Conservation (phyloP, 2,329 filamentous ascomycete genomes). For the Claviceps capensis region DNA sequence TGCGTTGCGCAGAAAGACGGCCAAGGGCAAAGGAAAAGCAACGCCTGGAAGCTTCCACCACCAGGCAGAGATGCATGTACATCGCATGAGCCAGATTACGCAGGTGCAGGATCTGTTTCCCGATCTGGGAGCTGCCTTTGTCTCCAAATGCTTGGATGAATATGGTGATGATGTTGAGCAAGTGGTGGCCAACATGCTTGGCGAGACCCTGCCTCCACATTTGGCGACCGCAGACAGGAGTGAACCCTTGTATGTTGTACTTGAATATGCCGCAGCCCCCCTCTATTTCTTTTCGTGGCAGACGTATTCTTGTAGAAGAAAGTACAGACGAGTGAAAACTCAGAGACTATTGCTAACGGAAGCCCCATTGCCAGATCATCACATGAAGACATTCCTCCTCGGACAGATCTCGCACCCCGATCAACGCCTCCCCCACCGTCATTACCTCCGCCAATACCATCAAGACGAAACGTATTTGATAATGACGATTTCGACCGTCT, state of each 20-base stretch:
- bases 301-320: background rate
- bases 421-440: conserved; percentile 38
- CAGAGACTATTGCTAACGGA: conserved; percentile 8
- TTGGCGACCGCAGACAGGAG: conserved; percentile 49
- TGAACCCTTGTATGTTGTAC: conserved; percentile 42
- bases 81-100: conserved; percentile 71
- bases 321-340: background rate
- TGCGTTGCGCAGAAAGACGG: conserved; percentile 35
- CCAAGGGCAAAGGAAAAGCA: conserved; percentile 50
- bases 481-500: conserved; percentile 68
- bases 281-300: background rate
- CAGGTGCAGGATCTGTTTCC: conserved; percentile 93
- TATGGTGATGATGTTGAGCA: conserved; percentile 67
- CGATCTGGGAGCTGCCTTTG: conserved; percentile 68
- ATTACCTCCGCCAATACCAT: conserved; percentile 27
- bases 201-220: conserved; percentile 58
- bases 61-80: conserved; percentile 50
- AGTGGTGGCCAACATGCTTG: conserved; percentile 68
- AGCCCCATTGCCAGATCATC: conserved; percentile 12
- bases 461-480: conserved; percentile 64
- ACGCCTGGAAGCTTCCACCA: conserved; percentile 21
- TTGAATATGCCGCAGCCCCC: background rate
- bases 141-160: conserved; percentile 65
- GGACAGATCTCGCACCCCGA: conserved; percentile 37
- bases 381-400: conserved; percentile 12